A percentile compares a stretch with the other conserved stretches of the same genome.
These are phyloP conservation scores for Quercus parvula DNA, from an alignment of 306 rosid genomes.

Conservation along the genomic window DNA sequence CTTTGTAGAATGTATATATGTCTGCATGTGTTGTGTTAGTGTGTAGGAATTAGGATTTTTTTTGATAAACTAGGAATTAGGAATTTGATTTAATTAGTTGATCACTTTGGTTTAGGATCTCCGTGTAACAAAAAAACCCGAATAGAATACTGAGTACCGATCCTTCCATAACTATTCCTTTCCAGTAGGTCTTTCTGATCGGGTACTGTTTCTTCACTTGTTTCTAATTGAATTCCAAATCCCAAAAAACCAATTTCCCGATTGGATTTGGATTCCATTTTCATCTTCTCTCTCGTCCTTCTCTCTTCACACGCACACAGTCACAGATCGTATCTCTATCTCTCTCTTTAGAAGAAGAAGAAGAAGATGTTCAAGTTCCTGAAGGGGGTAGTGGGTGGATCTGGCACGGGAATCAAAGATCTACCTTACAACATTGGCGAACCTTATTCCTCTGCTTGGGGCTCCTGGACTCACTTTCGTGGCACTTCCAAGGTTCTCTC, in stretches of 20 bases:
- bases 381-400: slow-evolving; percentile 96
- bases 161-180: no score
- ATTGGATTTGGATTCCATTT: background rate
- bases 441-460: slow-evolving; percentile 88
- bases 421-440: slow-evolving; percentile 91
- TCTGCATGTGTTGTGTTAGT: no score
- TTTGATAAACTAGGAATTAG: no score
- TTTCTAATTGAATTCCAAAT: background rate
- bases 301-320: background rate
- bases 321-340: background rate
- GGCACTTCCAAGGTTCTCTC: slow-evolving; percentile 73
- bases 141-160: no score
- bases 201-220: no score
- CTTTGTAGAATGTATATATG: no score
- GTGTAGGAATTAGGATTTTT: no score
- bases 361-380: slow-evolving; percentile 67
- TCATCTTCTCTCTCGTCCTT: background rate
- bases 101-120: no score
- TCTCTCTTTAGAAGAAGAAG: background rate
- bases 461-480: slow-evolving; percentile 92
- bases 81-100: no score
- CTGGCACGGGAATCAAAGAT: slow-evolving; percentile 83
- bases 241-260: background rate
- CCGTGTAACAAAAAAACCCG: no score
- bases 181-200: no score